Percentiles rank a stretch among this genome's conserved stretches.
Conservation (phyloP, 1,284 basidiomycete species). For the Amylostereum chailletii region DNA sequence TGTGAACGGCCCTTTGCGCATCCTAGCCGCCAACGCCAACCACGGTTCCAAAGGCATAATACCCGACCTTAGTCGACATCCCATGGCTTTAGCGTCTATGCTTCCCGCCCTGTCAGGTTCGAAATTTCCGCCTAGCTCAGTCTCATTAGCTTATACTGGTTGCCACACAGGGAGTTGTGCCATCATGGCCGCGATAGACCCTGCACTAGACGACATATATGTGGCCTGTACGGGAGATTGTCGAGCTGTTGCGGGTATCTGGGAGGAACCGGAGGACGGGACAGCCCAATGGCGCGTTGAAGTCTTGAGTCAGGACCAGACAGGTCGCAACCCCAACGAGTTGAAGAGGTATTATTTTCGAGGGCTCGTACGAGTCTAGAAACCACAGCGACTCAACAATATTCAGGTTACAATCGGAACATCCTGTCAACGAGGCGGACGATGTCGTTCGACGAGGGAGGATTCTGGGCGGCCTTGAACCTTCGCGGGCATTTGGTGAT, state of each 20-base stretch:
- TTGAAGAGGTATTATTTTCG: slow-evolving; percentile 41
- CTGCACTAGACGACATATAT: slow-evolving; percentile 72
- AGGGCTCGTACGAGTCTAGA: neutral
- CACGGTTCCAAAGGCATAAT: slow-evolving; percentile 39
- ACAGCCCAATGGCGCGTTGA: slow-evolving; percentile 79
- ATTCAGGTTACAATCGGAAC: slow-evolving; percentile 78
- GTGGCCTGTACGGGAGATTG: slow-evolving; percentile 93
- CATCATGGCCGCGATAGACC: slow-evolving; percentile 79
- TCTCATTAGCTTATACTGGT: slow-evolving; percentile 6
- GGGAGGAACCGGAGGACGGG: slow-evolving; percentile 59
- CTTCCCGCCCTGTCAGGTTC: slow-evolving; percentile 70
- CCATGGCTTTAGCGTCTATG: slow-evolving; percentile 61
- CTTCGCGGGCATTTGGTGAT: slow-evolving; percentile 92
- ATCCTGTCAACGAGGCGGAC: slow-evolving; percentile 75
- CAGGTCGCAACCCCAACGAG: slow-evolving; percentile 85
- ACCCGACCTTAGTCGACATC: slow-evolving; percentile 66
- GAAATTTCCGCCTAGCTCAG: neutral
- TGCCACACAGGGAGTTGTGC: slow-evolving; percentile 71
- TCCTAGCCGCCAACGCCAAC: slow-evolving; percentile 54
- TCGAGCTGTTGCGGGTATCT: slow-evolving; percentile 91
- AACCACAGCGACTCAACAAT: neutral
- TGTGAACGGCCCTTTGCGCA: slow-evolving; percentile 65
- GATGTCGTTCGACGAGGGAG: slow-evolving; percentile 83
- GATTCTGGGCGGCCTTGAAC: slow-evolving; percentile 89
- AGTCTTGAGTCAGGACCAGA: slow-evolving; percentile 92